Conservation (phyloP, 495 filamentous ascomycete genomes). For the Rhypophila decipiens region DNA sequence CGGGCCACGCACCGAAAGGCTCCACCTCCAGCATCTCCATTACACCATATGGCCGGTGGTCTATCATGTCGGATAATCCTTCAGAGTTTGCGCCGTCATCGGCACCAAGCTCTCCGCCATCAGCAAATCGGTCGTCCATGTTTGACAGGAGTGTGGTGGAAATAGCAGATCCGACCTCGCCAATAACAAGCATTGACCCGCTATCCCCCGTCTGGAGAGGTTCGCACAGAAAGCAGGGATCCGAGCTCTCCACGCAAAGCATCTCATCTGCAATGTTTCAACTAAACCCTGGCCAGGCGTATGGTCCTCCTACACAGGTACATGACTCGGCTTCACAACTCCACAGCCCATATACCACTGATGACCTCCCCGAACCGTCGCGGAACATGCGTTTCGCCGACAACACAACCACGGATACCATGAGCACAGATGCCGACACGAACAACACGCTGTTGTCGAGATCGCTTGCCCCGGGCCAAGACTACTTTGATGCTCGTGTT, state of each 20-base stretch:
- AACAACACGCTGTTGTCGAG: conserved; percentile 6
- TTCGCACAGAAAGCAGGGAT: conserved; percentile 45
- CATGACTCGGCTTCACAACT: background rate
- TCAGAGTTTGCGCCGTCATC: conserved; percentile 65
- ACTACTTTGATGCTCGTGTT: conserved; percentile 12
- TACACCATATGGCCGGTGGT: conserved; percentile 54
- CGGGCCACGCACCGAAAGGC: conserved; percentile 25
- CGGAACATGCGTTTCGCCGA: conserved; percentile 12
- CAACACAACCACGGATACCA: conserved; percentile 10
- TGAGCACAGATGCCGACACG: conserved; percentile 7
- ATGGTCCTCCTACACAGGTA: conserved; percentile 2
- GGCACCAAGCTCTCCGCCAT: conserved; percentile 73
- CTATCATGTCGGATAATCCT: conserved; percentile 52
- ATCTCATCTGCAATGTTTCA: conserved; percentile 17
- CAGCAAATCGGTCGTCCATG: conserved; percentile 63
- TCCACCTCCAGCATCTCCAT: conserved; percentile 47
- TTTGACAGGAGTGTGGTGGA: conserved; percentile 63
- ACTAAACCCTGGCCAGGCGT: no score
- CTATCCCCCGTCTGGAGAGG: conserved; percentile 47
- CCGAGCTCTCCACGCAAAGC: conserved; percentile 48
- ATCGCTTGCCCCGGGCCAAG: conserved; percentile 2
- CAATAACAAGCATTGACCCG: conserved; percentile 61
- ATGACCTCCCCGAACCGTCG: conserved; percentile 12
- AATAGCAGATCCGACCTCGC: conserved; percentile 66
- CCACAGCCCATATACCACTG: conserved; percentile 14